phyloP scores from a whole-genome alignment of 345 rosid genomes.

The Melaleuca quinquenervia region DNA sequence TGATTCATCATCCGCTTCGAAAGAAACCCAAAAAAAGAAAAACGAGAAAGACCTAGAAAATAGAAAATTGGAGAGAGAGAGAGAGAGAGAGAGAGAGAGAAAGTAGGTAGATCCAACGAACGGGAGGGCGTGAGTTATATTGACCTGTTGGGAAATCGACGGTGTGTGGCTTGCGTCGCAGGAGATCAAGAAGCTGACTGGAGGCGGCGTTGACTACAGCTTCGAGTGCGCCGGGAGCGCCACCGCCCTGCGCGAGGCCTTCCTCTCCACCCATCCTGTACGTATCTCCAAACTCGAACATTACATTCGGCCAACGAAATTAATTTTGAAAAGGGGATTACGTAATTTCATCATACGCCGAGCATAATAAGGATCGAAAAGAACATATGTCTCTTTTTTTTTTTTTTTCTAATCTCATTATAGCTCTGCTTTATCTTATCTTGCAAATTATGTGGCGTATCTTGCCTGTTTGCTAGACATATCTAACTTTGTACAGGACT shows the following conservation, averaged over 20 bases:
- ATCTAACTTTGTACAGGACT: background rate
- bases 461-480: background rate
- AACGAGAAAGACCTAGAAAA: too few species aligned
- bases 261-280: constrained; percentile 41
- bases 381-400: too few species aligned
- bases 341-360: background rate
- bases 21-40: background rate
- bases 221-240: constrained; percentile 50
- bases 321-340: background rate
- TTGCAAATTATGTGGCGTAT: too few species aligned
- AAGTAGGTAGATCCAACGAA: background rate
- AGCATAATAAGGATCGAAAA: background rate
- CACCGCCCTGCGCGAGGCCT: constrained; percentile 54
- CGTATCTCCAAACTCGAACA: background rate
- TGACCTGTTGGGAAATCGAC: background rate
- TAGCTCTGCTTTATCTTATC: background rate
- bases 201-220: constrained; percentile 58
- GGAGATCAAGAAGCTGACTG: constrained; percentile 38
- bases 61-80: background rate
- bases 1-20: background rate
- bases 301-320: background rate
- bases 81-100: background rate
- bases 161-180: background rate
- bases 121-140: background rate
- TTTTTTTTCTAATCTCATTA: background rate